These are phyloP conservation scores for Blastobotrys mokoenaii DNA, from an alignment of 805 yeast genomes.

Conservation along the genomic window DNA sequence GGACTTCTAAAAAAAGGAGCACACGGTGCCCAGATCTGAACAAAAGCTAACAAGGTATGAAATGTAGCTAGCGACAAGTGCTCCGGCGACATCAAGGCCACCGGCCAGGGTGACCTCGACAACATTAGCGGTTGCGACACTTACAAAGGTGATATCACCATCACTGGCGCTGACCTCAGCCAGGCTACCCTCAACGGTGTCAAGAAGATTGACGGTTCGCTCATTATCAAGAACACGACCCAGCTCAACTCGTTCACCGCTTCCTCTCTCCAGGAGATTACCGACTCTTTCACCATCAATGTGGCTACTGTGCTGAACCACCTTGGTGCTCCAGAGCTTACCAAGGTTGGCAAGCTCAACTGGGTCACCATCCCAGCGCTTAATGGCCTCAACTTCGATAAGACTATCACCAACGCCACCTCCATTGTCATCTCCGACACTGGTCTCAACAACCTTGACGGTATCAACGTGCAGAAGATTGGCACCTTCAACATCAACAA, in stretches of 20 bases:
- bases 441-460: constrained; percentile 31
- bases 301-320: constrained; percentile 57
- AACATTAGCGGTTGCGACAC: constrained; percentile 63
- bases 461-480: constrained; percentile 31
- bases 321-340: constrained; percentile 68
- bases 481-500: constrained; percentile 65
- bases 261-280: constrained; percentile 64
- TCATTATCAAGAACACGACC: constrained; percentile 59
- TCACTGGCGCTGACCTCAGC: constrained; percentile 46
- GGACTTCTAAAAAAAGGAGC: no score
- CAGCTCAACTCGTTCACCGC: constrained; percentile 61
- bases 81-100: constrained; percentile 36
- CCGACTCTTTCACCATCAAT: constrained; percentile 57
- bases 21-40: no score
- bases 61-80: neutral
- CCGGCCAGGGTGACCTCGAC: constrained; percentile 75
- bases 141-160: constrained; percentile 68
- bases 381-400: constrained; percentile 53
- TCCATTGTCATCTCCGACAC: constrained; percentile 44
- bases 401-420: constrained; percentile 67
- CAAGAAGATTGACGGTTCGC: constrained; percentile 67
- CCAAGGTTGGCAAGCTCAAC: constrained; percentile 72
- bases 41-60: no score
- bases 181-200: constrained; percentile 55
- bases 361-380: constrained; percentile 86